Evolutionary conservation across 2,329 filamentous ascomycete species (phyloP), one percentile per base, ranked within the genome.

Genomic region (Alternaria postmessia): DNA sequence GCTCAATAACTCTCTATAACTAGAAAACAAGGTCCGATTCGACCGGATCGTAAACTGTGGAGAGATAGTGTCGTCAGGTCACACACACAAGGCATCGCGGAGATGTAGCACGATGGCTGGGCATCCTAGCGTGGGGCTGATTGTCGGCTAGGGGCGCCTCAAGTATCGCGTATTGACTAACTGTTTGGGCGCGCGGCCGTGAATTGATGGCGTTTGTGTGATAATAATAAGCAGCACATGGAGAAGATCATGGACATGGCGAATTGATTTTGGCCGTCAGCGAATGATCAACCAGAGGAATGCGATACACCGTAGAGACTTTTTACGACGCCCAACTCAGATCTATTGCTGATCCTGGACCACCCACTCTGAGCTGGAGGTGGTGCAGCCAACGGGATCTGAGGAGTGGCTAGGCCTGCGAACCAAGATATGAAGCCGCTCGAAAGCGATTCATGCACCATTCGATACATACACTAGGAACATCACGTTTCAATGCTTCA

Each of bases 141-240:
- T 68, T 65, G 54, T 60, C 70, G 56, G 63, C 67, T 64, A 70
- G 54, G 56, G 59, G 51, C 66, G 69, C 70, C 62, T 65, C 53
- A 62, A 69, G 66, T 62, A 70, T 70, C 62, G 70, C 67, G 64
- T 63, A 49, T 53, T 66, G 64, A 63, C 71, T 73, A 74, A 66
- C 51, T 56, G 44, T 54, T 64, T 58, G 62, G 57, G 61, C 61
- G 65, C 54, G 62, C 65, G 66, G 68, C 69, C 69, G 62, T 70
- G 64, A 67, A 61, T 54, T 53, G 63, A 73, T 73, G 64, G 71
- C 69, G 70, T 74, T 68, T 65, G 59, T 56, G 68, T 68, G 66
- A 64, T 71, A 62, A 71, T 62, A 66, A 63, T 61, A 70, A 69
- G 63, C 63, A 70, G 62, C 63, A 70, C 63, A 71, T 66, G 62